A percentile compares a stretch with the other conserved stretches of the same genome.
These are phyloP conservation scores for Aureobasidium subglaciale DNA, from an alignment of 2,329 filamentous ascomycete genomes.

Conservation along the genomic window DNA sequence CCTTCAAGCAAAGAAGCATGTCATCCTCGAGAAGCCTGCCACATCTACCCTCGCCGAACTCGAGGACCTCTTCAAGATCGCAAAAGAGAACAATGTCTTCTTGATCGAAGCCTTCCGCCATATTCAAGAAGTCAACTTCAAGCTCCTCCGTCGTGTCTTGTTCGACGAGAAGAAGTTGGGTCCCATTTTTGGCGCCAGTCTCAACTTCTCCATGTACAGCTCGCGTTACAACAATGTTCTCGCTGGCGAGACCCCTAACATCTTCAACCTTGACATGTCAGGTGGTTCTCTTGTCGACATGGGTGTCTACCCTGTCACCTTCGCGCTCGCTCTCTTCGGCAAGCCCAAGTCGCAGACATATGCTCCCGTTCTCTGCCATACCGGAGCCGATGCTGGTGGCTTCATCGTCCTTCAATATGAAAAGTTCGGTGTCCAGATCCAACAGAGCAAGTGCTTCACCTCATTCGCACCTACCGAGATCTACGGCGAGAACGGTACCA, in stretches of 20 bases:
- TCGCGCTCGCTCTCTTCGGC: constrained; percentile 43
- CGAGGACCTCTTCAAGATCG: constrained; percentile 36
- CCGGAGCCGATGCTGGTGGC: constrained; percentile 42
- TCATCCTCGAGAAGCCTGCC: constrained; percentile 45
- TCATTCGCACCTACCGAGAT: constrained; percentile 40
- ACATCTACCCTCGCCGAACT: constrained; percentile 38
- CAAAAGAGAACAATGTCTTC: constrained; percentile 35
- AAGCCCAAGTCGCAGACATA: constrained; percentile 35
- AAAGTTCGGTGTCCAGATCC: constrained; percentile 38
- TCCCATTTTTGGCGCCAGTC: constrained; percentile 36
- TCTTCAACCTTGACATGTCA: constrained; percentile 42
- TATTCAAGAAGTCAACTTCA: constrained; percentile 45
- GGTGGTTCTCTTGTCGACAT: constrained; percentile 44
- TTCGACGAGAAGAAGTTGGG: constrained; percentile 34
- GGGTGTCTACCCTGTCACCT: constrained; percentile 42
- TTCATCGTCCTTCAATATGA: constrained; percentile 39
- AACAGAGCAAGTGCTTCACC: constrained; percentile 38
- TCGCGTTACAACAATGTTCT: constrained; percentile 42
- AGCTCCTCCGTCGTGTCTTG: constrained; percentile 32
- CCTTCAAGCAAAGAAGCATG: constrained; percentile 39
- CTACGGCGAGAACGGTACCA: constrained; percentile 42
- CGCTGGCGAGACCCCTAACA: constrained; percentile 40
- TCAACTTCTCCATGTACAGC: constrained; percentile 40
- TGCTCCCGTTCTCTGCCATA: constrained; percentile 36
- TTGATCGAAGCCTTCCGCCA: constrained; percentile 45